Evolutionary conservation across 768 basidiomycete species (phyloP), one percentile per base, ranked within the genome.

Genomic region (Phanerodontia chrysosporium): DNA sequence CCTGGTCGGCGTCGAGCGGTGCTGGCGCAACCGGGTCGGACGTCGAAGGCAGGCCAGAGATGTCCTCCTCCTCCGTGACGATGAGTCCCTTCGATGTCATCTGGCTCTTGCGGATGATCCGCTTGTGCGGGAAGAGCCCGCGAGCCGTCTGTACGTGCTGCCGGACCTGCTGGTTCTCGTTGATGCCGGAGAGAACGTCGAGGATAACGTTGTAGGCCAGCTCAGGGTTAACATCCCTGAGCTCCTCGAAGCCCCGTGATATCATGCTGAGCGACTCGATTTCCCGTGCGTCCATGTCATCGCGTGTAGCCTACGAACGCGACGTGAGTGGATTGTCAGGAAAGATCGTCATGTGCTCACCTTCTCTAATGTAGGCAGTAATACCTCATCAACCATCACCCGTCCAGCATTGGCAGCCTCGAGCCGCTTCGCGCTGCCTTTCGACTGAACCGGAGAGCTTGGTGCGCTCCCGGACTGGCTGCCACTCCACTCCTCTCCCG

Each of bases 181-280:
- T 92, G 69, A 98, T 89, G 14, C 91, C 94, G 35, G 88, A 82
- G 10, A 98, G 78, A 42, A 98, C 84, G 67, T 98, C 95, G 56
- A 95, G 84, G 42, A 98, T 83, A 48, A 96, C 76, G 61, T 85
- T 87, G 70, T 97, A 96, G 0, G 92, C 90, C 30, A 97, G 78
- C 58, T 88, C 85, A 0, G 96, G 83, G 66, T 95, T 95, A 22
- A 84, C 82, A 18, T 87, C 85, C 58, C 86, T 86, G 21, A 99
- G 78, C 67, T 96, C 94, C 36, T 83, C 74, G 71, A 98, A 98
- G 1, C 96, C 97, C 61, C 92, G 81, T 45, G 89, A 83, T 24
- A 99, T 81, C 85, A 92, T 91, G 73, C 88, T 90, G 42, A 98
- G 73, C 13, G 93, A 88, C 70, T 96, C 93, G 1, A 94, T 88